Percentiles rank a stretch among this genome's conserved stretches.
phyloP scores from a whole-genome alignment of 1,284 basidiomycete genomes.

The Leccinum fallax region DNA sequence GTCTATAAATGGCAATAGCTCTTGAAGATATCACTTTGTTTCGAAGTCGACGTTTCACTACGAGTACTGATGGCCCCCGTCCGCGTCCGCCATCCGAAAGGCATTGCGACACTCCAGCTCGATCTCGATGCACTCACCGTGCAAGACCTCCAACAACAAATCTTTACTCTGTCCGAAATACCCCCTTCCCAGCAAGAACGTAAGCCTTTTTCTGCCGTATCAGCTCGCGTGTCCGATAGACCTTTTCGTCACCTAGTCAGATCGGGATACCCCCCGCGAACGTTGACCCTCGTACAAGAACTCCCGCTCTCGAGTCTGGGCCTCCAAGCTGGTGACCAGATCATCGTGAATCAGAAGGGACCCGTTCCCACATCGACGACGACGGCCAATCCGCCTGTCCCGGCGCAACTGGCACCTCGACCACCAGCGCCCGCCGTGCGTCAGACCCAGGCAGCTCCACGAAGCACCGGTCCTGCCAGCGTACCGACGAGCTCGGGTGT shows the following conservation, averaged over 20 bases:
- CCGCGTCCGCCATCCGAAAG: conserved; percentile 79
- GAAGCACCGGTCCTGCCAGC: conserved; percentile 51
- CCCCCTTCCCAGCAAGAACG: conserved; percentile 76
- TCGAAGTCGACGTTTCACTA: background rate
- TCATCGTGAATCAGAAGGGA: conserved; percentile 66
- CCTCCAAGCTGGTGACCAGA: conserved; percentile 76
- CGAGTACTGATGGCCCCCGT: conserved; percentile 56
- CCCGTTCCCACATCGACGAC: conserved; percentile 24
- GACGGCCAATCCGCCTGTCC: conserved; percentile 10
- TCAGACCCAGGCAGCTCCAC: conserved; percentile 4
- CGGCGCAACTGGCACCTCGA: conserved; percentile 11
- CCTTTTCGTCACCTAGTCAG: conserved; percentile 58
- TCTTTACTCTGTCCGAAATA: conserved; percentile 69
- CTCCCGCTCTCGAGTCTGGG: conserved; percentile 77
- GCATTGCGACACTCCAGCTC: conserved; percentile 77
- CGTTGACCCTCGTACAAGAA: conserved; percentile 70
- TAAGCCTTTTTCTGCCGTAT: conserved; percentile 42
- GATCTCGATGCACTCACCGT: conserved; percentile 66
- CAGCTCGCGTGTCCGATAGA: background rate
- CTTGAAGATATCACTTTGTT: too few species aligned
- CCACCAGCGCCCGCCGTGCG: conserved; percentile 14
- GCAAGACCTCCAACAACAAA: conserved; percentile 71
- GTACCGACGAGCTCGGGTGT: conserved; percentile 59
- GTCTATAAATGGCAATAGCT: conserved; percentile 9
- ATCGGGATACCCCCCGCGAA: conserved; percentile 80